Conservation (phyloP, 2,329 filamentous ascomycete genomes). For the Ophiostoma piceae region DNA sequence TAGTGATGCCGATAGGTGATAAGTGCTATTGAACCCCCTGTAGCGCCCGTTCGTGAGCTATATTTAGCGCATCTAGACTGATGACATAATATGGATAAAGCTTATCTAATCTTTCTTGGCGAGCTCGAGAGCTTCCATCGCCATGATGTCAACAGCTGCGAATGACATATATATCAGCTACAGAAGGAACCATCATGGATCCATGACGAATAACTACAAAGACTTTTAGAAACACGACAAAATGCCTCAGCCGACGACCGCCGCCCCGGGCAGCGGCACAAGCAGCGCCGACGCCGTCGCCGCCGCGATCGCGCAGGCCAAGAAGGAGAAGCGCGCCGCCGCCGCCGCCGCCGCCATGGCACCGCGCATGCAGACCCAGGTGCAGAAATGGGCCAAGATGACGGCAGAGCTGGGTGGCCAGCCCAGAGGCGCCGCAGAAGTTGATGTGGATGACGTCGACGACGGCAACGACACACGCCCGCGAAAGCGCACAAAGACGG, state of each 20-base stretch:
- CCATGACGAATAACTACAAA: background rate
- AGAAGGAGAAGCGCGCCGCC: constrained; percentile 23
- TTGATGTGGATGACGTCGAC: constrained; percentile 26
- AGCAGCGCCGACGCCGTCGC: constrained; percentile 15
- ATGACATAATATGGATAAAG: background rate
- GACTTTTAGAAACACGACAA: background rate
- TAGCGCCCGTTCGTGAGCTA: background rate
- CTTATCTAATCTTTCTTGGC: background rate
- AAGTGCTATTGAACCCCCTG: background rate
- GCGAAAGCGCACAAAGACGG: constrained; percentile 23
- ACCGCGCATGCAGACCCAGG: constrained; percentile 44
- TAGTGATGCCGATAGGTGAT: background rate
- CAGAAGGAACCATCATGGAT: too few species aligned
- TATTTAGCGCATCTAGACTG: constrained; percentile 16
- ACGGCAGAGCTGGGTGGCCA: constrained; percentile 52
- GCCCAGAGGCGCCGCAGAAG: constrained; percentile 21
- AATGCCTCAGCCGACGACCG: constrained; percentile 11
- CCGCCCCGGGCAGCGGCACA: constrained; percentile 19
- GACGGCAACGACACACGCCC: constrained; percentile 23
- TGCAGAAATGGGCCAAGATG: constrained; percentile 67
- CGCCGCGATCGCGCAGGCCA: constrained; percentile 17
- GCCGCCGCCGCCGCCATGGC: constrained; percentile 40
- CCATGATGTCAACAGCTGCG: background rate
- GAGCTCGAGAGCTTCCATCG: background rate
- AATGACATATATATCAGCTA: background rate